Base-by-base conservation (phyloP, 129 eudicot species). In the Pulicaria dysenterica region DNA sequence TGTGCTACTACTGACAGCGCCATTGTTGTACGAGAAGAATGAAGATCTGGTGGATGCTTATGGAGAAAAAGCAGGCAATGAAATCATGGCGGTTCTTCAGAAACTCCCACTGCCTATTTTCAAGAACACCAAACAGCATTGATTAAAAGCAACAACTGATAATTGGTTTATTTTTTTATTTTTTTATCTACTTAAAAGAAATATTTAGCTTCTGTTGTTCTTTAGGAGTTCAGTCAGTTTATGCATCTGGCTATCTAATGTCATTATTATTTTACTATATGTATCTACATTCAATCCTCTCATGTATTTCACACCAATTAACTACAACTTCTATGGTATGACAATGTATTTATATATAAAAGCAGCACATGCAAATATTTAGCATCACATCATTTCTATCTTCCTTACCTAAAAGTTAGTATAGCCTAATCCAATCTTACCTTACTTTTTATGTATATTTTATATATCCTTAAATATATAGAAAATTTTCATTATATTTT, bases 41-140 rank as follows among this genome's bases (percentile, higher is more conserved):
- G 97, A 88, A 84, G 85, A 81, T 68, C 59, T 70, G 53, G 96
- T 91, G 70, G 92, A 91, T 78, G 49, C 82, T 45, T 88, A 86
- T 68, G 97, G 92, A 3, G 76, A 73, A 47, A 78, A 70, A 70
- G 89, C 91, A 51, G 80, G 79, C 19, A 48, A 60, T 17, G 83
- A 82, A 81, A 78, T 88, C 63, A 86, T 78, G 85, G 84, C 60
- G 39, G 83, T 60, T 78, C 88, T 88, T n/a, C 83, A 68, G 73
- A 91, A 84, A 74, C 70, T 88, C 58, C 97, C 97, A 5, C 80
- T 88, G 70, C 89, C 88, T 10, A 78, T 85, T 49, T 77, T 73
- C 34, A 74, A 81, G 73, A 86, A 79, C 73, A 75, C 10, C 67
- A 88, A 88, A 75, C 89, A 79, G 65, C 82, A 86, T 15, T 72